phyloP scores from a whole-genome alignment of 176 grass and related monocot species.

The Aegilops umbellulata region DNA sequence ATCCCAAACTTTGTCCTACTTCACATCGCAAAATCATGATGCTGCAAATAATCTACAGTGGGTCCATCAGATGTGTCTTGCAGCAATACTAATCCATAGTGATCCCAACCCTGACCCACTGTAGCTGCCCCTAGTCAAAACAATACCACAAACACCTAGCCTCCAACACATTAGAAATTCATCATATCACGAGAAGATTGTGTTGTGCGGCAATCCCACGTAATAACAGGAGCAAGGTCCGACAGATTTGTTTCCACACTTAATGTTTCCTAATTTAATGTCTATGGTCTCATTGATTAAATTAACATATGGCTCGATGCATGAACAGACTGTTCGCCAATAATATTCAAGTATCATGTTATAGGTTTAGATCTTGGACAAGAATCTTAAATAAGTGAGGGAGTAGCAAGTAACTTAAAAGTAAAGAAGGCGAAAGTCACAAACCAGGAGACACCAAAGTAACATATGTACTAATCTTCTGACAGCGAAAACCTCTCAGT shows the following conservation, averaged over 20 bases:
- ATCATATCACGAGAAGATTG: background rate
- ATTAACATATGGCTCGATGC: background rate
- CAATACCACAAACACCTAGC: background rate
- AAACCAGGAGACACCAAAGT: background rate
- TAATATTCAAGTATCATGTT: background rate
- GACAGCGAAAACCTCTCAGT: background rate
- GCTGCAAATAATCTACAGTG: background rate
- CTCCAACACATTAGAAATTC: background rate
- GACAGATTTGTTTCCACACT: background rate
- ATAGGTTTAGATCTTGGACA: slow-evolving; percentile 12
- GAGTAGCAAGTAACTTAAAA: slow-evolving; percentile 14
- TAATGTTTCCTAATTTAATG: background rate
- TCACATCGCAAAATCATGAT: background rate
- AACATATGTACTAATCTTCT: slow-evolving; percentile 2
- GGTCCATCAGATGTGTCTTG: background rate
- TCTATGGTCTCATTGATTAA: background rate
- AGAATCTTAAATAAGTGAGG: background rate
- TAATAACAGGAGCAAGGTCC: background rate
- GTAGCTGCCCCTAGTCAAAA: background rate
- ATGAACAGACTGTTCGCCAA: background rate
- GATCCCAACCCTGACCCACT: background rate
- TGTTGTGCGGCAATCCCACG: background rate
- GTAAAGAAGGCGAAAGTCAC: background rate
- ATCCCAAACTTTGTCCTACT: background rate
- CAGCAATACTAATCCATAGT: background rate